Base-by-base conservation (phyloP, 1,139 yeast species). In the Protomyces arabidopsidicola region DNA sequence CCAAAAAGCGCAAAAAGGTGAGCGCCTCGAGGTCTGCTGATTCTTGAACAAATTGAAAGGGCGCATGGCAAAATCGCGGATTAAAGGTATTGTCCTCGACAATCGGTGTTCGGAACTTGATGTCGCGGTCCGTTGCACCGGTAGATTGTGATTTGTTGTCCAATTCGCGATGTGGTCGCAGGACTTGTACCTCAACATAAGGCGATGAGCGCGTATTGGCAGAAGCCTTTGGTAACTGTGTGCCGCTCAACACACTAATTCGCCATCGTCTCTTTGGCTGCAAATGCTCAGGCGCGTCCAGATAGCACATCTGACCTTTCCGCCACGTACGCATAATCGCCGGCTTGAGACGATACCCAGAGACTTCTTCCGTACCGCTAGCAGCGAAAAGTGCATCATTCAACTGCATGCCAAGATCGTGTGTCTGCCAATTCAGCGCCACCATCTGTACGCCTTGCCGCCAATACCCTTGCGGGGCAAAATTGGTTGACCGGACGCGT, bases 351-450 rank as follows among this genome's bases (percentile, higher is more conserved):
- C 87, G 84, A 72, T 88, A 95, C 0, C 98, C 98, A 0, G 81
- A 77, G 39, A 78, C 80, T 22, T 80, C 77, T 0, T 82, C 81
- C 9, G 62, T 51, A 9, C 57, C 63, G 45, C 60, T 56, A 2
- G 80, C 77, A 55, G 83, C 76, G 74, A 93, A 93, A 79, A 91
- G 77, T 0, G 97, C 89, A 69, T 88, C 88, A 73, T 90, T 91
- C n/a, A 93, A 72, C 71, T 90, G 96, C 72, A 90, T 93, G 0
- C 97, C 97, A 24, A 84, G 68, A 72, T 93, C 98, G 22, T 60
- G 60, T 0, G 96, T 87, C 74, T 93, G 98, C 98, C 98, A 95
- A 72, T 93, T 93, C 1, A 96, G 85, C 0, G 98, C 98, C 2
- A 89, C 98, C 90, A 95, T 83, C 72, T 93, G 98, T 3, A 82